A percentile compares a stretch with the other conserved stretches of the same genome.
Evolutionary conservation across 768 basidiomycete species (phyloP).

Genomic region (Mrakia blollopis): DNA sequence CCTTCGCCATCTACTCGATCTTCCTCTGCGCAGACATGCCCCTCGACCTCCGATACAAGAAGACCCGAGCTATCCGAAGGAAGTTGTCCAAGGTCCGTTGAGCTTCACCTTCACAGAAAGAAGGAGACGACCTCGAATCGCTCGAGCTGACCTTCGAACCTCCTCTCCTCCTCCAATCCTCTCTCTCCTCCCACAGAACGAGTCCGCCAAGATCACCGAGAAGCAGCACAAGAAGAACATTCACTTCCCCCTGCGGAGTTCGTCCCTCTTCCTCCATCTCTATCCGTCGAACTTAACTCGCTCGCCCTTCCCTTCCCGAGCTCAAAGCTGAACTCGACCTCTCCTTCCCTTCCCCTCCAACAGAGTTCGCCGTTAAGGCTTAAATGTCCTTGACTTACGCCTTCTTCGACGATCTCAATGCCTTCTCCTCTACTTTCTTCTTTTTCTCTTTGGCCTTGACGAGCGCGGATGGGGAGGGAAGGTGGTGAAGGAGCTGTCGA

Average conservation of each 20-base stretch:
- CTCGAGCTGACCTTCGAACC: neutral
- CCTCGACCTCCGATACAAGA: conserved; percentile 95
- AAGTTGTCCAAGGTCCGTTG: conserved; percentile 74
- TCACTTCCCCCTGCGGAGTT: conserved; percentile 80
- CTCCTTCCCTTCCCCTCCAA: conserved; percentile 10
- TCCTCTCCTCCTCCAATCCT: conserved; percentile 45
- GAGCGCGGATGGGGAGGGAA: neutral
- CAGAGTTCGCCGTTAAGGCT: conserved; percentile 87
- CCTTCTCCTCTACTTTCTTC: conserved; percentile 4
- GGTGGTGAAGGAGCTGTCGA: neutral
- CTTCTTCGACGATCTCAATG: conserved; percentile 21
- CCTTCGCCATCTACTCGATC: neutral
- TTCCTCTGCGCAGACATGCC: conserved; percentile 56
- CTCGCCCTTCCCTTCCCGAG: too few species aligned
- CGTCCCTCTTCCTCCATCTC: conserved; percentile 17
- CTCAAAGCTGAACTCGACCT: conserved; percentile 24
- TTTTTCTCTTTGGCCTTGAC: neutral
- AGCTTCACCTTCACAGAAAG: neutral
- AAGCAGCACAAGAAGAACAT: conserved; percentile 90
- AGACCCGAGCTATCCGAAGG: conserved; percentile 96
- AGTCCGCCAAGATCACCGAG: conserved; percentile 76
- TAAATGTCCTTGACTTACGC: conserved; percentile 34
- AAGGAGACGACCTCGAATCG: neutral
- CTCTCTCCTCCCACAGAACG: conserved; percentile 46
- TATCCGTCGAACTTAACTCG: neutral